Conservation (phyloP, 306 rosid genomes). For the Begonia masoniana region DNA sequence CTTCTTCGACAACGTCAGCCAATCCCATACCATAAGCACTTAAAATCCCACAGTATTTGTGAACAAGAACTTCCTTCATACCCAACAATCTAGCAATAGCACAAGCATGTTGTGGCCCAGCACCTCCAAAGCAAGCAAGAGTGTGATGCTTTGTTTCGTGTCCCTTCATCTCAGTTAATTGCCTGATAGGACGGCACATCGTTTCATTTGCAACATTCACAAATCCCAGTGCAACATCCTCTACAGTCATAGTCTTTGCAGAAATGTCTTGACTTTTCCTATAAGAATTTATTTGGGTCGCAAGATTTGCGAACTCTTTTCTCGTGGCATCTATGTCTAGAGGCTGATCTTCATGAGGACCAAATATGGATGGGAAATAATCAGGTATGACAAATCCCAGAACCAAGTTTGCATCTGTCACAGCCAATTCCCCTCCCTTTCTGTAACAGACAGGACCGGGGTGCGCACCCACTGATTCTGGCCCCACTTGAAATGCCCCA, state of each 20-base stretch:
- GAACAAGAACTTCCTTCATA: slow-evolving; percentile 83
- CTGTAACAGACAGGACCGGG: slow-evolving; percentile 93
- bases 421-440: slow-evolving; percentile 89
- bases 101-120: slow-evolving; percentile 97
- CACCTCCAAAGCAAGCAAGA: slow-evolving; percentile 98
- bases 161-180: slow-evolving; percentile 95
- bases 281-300: slow-evolving; percentile 51
- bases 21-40: slow-evolving; percentile 98
- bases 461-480: slow-evolving; percentile 97
- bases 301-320: slow-evolving; percentile 63
- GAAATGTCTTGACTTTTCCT: slow-evolving; percentile 52
- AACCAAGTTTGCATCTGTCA: slow-evolving; percentile 86
- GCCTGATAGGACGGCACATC: slow-evolving; percentile 94
- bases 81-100: slow-evolving; percentile 91
- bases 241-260: slow-evolving; percentile 63
- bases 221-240: slow-evolving; percentile 76
- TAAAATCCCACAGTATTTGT: slow-evolving; percentile 81
- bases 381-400: slow-evolving; percentile 86
- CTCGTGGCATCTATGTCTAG: slow-evolving; percentile 56
- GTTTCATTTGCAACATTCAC: slow-evolving; percentile 94
- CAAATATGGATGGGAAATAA: slow-evolving; percentile 87
- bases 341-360: slow-evolving; percentile 71
- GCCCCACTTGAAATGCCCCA: slow-evolving; percentile 81
- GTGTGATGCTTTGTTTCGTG: slow-evolving; percentile 89
- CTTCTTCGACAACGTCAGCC: slow-evolving; percentile 96